Evolutionary conservation across 805 yeast genomes (phyloP).

Genomic region (Monosporozyma aerobia): DNA sequence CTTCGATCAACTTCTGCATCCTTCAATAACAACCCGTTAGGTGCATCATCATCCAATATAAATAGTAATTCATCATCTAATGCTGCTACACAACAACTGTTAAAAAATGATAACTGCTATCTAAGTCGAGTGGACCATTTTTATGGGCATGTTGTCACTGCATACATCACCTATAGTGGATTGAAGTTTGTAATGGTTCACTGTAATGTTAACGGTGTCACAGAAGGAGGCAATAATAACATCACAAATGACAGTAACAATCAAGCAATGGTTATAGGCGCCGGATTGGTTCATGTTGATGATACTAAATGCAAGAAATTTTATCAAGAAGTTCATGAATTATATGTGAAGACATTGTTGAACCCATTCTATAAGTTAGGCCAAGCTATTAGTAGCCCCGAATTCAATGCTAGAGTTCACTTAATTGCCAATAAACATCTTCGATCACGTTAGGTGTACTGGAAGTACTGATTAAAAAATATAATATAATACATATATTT

Average conservation of each 20-base stretch:
- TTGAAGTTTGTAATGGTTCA: conserved; percentile 69
- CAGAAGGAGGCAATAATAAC: conserved; percentile 8
- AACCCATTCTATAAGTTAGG: conserved; percentile 80
- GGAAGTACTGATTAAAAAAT: background rate
- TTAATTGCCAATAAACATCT: conserved; percentile 64
- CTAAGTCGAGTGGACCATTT: conserved; percentile 77
- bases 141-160: conserved; percentile 74
- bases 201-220: conserved; percentile 27
- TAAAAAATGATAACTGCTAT: conserved; percentile 32
- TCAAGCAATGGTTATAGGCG: background rate
- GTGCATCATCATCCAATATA: conserved; percentile 7
- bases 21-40: background rate
- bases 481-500: background rate
- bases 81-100: background rate
- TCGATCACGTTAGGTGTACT: background rate
- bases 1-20: conserved; percentile 12
- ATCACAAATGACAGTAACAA: background rate
- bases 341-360: conserved; percentile 75
- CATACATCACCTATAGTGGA: conserved; percentile 82
- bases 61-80: conserved; percentile 5
- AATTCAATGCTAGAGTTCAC: conserved; percentile 56
- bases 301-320: conserved; percentile 78
- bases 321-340: conserved; percentile 75
- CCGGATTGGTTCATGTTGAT: conserved; percentile 28
- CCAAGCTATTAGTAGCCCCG: conserved; percentile 62